Conservation (phyloP, 352 stramenopile genomes). For the Phytopythium delawarense region DNA sequence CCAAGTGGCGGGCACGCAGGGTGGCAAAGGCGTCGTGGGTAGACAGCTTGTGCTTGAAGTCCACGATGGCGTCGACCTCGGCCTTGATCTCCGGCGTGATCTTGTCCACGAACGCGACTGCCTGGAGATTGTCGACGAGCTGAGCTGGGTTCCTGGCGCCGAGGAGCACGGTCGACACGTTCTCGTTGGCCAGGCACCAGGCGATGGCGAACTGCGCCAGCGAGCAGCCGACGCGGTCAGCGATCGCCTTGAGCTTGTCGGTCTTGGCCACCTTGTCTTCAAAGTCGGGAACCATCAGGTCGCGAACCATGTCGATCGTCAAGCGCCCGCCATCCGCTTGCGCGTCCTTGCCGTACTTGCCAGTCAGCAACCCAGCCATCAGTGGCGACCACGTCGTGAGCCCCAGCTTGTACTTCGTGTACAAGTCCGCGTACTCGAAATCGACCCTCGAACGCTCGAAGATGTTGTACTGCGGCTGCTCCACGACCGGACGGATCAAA, state of each 20-base stretch:
- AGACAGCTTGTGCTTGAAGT: conserved; percentile 26
- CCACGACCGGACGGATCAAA: conserved; percentile 17
- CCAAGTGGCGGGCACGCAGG: conserved; percentile 1
- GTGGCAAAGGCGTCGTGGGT: not conserved
- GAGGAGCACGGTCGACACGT: conserved; percentile 46
- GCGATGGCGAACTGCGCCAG: conserved; percentile 49
- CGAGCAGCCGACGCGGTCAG: conserved; percentile 37
- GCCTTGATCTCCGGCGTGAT: too few species aligned
- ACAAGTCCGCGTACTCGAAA: conserved; percentile 47
- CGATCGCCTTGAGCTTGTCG: conserved; percentile 29
- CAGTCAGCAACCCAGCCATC: conserved; percentile 34
- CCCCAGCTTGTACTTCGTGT: conserved; percentile 48
- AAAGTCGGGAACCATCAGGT: conserved; percentile 26
- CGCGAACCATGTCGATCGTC: conserved; percentile 20
- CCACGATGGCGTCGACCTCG: conserved; percentile 55
- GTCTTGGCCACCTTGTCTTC: conserved; percentile 22
- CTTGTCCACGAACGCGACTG: conserved; percentile 49
- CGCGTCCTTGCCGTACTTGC: conserved; percentile 36
- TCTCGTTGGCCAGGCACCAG: conserved; percentile 45
- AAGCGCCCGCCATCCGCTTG: conserved; percentile 26
- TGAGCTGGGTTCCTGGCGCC: conserved; percentile 45
- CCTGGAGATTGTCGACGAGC: conserved; percentile 70
- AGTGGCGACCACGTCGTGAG: conserved; percentile 51
- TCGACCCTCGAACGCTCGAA: conserved; percentile 56
- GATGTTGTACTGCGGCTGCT: conserved; percentile 76